Percentiles rank a stretch among this genome's conserved stretches.
Conservation (phyloP, 208 protist genomes). For the Acanthamoeba healyi region DNA sequence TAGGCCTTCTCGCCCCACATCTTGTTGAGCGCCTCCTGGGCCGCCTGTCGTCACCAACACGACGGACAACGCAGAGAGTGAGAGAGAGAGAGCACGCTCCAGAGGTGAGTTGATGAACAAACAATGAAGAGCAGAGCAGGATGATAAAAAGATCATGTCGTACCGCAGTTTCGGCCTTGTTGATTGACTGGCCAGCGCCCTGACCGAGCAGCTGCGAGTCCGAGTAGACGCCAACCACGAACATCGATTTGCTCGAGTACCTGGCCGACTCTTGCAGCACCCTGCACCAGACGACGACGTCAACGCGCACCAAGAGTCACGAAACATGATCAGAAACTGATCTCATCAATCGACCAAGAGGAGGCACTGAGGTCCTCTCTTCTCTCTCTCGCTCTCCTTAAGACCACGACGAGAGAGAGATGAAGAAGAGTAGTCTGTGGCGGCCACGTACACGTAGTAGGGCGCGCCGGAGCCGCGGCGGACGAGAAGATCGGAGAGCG, state of each 20-base stretch:
- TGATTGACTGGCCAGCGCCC: background rate
- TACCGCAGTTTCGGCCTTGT: background rate
- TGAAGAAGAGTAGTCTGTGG: no score
- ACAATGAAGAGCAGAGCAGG: background rate
- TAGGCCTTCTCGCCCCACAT: constrained; percentile 42
- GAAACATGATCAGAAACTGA: no score
- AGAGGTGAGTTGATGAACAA: no score
- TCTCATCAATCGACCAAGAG: no score
- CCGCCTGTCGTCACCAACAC: no score
- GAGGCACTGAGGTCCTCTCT: no score
- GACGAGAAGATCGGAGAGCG: background rate
- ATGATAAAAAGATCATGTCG: background rate
- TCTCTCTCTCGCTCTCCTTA: no score
- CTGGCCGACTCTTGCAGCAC: constrained; percentile 32
- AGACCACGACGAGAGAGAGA: no score
- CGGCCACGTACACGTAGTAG: constrained; percentile 43
- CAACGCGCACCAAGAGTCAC: no score
- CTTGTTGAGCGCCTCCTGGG: constrained; percentile 27
- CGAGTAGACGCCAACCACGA: constrained; percentile 35
- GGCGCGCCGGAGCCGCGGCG: constrained; percentile 21
- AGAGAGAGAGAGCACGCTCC: no score
- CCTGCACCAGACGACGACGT: no score
- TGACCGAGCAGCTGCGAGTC: constrained; percentile 36
- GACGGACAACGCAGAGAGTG: no score
- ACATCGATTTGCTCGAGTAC: constrained; percentile 21